Evolutionary conservation across 2,329 filamentous ascomycete genomes (phyloP), one percentile per base, ranked within the genome.

Genomic region (Exophiala alcalophila): DNA sequence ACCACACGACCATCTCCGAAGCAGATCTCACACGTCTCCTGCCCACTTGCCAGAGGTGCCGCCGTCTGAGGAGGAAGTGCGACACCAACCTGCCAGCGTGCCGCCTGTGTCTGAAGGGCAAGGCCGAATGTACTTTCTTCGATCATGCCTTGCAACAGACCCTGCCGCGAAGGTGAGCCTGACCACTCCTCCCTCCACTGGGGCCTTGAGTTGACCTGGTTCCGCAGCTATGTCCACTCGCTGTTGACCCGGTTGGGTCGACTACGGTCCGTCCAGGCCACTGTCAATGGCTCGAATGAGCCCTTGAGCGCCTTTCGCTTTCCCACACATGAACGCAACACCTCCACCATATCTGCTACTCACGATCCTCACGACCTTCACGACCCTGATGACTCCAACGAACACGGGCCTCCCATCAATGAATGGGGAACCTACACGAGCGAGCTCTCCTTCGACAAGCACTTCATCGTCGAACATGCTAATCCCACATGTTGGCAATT

Each of bases 91-190:
- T 59, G 12, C 57, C 57, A 26, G 54, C 55, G 8, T 59, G 57
- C 40, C 49, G 54, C 15, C 46, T 59, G 27, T 59, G 57, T 44
- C 49, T 57, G 33, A 59, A 59, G 31, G 57, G 56, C n/a, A 57
- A 57, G 27, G 57, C 53, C 20, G 57, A 59, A 25, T 59, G 57
- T 31, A 57, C 54, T 21, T 57, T 59, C 31, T 59, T 56, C 39
- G 57, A 59, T 26, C 57, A 59, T 52, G 55, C 57, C 14, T 36
- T 57, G 19, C 53, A 57, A 32, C 52, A 57, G 35, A 55, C 52
- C 28, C 43, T 57, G 15, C 56, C 56, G 11, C 52, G 56, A 47
- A 53, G 50, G 51, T 57, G 44, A 45, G 52, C 44, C n/a, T n/a
- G 10, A 10, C 31, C 12, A 26, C 32, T 14, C 7, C 19, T 12